These are phyloP conservation scores for Leccinum sublutescens DNA, from an alignment of 768 basidiomycete species.

Conservation along the genomic window DNA sequence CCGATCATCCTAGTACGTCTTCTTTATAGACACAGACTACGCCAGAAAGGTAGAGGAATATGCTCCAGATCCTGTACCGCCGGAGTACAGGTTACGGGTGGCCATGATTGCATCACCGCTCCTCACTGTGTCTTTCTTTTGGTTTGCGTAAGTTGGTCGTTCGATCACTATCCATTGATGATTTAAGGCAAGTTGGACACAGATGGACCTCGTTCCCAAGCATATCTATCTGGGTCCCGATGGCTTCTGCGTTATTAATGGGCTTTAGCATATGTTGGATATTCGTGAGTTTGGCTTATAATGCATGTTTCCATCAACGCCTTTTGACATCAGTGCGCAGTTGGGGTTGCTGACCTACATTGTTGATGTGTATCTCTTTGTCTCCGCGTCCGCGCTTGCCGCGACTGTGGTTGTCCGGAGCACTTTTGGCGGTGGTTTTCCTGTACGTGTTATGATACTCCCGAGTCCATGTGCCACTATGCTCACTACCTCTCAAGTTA, in stretches of 20 bases:
- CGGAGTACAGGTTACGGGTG: conserved; percentile 54
- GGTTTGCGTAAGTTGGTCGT: conserved; percentile 49
- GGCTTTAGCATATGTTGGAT: conserved; percentile 56
- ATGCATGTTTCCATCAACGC: background rate
- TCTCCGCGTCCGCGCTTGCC: conserved; percentile 58
- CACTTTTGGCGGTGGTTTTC: conserved; percentile 52
- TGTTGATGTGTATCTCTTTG: conserved; percentile 55
- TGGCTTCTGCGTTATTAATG: conserved; percentile 47
- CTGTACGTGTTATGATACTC: conserved; percentile 17
- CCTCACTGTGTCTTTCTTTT: conserved; percentile 56
- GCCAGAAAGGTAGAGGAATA: conserved; percentile 40
- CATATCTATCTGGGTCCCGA: conserved; percentile 52
- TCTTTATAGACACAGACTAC: conserved; percentile 50
- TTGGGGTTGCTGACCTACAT: conserved; percentile 58
- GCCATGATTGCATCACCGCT: conserved; percentile 52
- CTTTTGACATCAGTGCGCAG: conserved; percentile 29
- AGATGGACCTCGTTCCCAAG: conserved; percentile 60
- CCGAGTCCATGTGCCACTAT: background rate
- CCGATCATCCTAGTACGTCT: conserved; percentile 37
- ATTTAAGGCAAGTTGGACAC: conserved; percentile 1
- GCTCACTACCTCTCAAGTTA: conserved; percentile 29
- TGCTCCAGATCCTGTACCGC: conserved; percentile 53
- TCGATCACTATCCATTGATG: background rate
- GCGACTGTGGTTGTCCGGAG: conserved; percentile 53
- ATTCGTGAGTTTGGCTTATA: conserved; percentile 41